Base-by-base conservation (phyloP, 768 basidiomycete genomes). In the Suillus subalutaceus region DNA sequence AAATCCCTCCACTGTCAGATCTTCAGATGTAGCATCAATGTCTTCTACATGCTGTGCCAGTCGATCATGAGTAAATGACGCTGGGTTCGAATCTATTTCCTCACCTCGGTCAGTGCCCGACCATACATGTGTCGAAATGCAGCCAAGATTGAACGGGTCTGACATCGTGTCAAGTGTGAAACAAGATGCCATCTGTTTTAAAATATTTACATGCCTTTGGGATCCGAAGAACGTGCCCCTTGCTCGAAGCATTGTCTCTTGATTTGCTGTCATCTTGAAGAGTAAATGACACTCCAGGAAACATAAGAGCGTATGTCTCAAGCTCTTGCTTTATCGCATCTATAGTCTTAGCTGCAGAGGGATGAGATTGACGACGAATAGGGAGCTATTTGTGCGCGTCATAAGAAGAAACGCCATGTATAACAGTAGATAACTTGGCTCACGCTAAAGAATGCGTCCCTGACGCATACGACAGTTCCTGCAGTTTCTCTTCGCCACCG, bases 391-490 rank as follows among this genome's bases (percentile, higher is more conserved):
- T 30, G 10, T 35, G 37, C 56, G 70, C 37, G 66, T 63, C 35
- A 67, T 55, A 56, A 48, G 63, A 55, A 16, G 37, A 55, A 57
- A 55, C 32, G 35, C 38, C 55, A 63, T 52, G 50, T 56, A 57
- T 20, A 52, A 35, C 5, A 35, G 35, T 38, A 56, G 23, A 64
- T 23, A 26, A 48, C 63, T 48, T 38, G 20, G 80, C 87, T 53
- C 67, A 94, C 94, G 72, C 93, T 95, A 73, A 91, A 92, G 74
- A 97, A 99, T 3, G 93, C 89, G 75, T 98, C 97, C 26, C 93
- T 88, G 53, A 97, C 82, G 70, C 86, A 89, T 50, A 97, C 90
- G 13, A 86, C 88, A 7, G 96, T 97, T 4, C 97, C 97, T 2
- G 85, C 78, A 1, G 81, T 80, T 73, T 92, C 88, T 68, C 90